phyloP scores from a whole-genome alignment of 345 rosid species.

The Noccaea bulbosa region DNA sequence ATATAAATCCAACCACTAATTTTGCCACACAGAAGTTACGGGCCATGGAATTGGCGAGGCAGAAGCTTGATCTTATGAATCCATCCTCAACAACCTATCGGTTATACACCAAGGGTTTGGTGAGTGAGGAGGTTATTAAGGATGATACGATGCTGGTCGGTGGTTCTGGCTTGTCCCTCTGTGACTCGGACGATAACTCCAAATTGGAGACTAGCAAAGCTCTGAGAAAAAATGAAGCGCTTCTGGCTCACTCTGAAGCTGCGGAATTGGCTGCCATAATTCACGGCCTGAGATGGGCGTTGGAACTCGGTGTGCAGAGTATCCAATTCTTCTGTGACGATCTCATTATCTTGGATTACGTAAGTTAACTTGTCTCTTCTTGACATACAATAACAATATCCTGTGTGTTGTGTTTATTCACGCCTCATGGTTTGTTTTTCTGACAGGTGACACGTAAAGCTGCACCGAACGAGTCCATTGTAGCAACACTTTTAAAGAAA shows the following conservation, averaged over 20 bases:
- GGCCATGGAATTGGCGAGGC: too few relatives aligned
- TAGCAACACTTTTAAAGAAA: constrained; percentile 12
- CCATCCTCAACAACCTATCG: not conserved
- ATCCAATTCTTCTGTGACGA: constrained; percentile 10
- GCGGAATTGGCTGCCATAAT: constrained; percentile 2
- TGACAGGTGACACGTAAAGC: constrained; percentile 8
- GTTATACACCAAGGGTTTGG: constrained; percentile 12
- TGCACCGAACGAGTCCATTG: constrained; percentile 10
- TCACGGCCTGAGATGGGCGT: constrained; percentile 2
- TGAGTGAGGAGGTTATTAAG: constrained; percentile 3
- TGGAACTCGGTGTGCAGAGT: constrained; percentile 5
- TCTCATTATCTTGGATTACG: constrained; percentile 1
- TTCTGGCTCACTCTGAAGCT: not conserved
- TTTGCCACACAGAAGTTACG: too few relatives aligned
- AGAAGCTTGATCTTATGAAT: too few relatives aligned
- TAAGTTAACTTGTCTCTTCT: too few relatives aligned
- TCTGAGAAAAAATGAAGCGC: not conserved
- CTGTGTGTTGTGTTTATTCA: too few relatives aligned
- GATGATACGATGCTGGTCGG: not conserved
- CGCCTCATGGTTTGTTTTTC: too few relatives aligned
- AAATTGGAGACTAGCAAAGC: not conserved
- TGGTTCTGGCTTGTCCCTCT: constrained; percentile 2
- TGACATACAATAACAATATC: too few relatives aligned
- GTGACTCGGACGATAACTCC: not conserved
- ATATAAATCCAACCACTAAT: too few relatives aligned